Evolutionary conservation across 345 rosid genomes (phyloP).

Genomic region (Pseudoturritis turrita): DNA sequence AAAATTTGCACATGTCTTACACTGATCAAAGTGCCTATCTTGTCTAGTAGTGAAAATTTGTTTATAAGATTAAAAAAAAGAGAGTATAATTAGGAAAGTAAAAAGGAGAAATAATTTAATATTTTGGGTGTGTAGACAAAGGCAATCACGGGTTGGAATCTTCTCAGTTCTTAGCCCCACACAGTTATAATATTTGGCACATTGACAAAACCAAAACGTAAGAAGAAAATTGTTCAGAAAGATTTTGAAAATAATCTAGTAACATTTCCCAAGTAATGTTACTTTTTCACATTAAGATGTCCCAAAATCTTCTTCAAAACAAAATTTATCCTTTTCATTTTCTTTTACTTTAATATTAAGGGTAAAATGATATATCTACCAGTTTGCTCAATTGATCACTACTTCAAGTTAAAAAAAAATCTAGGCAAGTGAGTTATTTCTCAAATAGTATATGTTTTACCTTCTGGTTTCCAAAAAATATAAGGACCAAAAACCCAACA

Average conservation of each 20-base stretch:
- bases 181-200: background rate
- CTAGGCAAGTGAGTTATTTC: no score
- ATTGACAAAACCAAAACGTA: background rate
- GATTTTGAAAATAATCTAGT: background rate
- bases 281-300: background rate
- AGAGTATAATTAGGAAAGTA: conserved; percentile 1
- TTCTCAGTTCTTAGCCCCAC: conserved; percentile 21
- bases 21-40: conserved; percentile 26
- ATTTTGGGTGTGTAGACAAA: conserved; percentile 15
- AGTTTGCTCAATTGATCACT: no score
- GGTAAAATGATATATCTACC: no score
- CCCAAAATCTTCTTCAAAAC: background rate
- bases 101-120: background rate
- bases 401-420: no score
- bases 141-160: conserved; percentile 36
- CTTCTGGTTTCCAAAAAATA: background rate
- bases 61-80: background rate
- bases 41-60: conserved; percentile 16
- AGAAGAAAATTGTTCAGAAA: background rate
- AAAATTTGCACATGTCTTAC: conserved; percentile 22
- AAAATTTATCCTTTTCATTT: background rate
- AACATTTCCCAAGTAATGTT: background rate
- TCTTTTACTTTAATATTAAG: no score
- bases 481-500: background rate
- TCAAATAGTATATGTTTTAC: background rate